Percentiles rank a stretch among this genome's conserved stretches.
Conservation (phyloP, 108 stramenopile species). For the Nannochloropsis oceanica region DNA sequence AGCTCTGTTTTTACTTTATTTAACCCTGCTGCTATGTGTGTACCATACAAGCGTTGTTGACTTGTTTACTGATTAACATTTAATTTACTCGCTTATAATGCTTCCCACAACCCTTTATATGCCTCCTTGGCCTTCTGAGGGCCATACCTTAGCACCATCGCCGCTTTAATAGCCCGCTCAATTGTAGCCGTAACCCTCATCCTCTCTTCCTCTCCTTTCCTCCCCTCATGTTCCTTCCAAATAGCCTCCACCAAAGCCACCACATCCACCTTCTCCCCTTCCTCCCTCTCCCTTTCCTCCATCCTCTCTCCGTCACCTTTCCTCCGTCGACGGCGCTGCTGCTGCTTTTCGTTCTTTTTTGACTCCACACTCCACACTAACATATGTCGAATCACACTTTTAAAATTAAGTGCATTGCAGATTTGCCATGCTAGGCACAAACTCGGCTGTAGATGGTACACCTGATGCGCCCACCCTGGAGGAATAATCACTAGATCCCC, state of each 20-base stretch:
- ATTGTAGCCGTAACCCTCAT: neutral
- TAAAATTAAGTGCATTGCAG: neutral
- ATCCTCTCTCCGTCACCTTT: no score
- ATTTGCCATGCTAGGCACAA: neutral
- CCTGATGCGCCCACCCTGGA: neutral
- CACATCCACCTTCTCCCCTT: neutral
- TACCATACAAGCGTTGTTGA: no score
- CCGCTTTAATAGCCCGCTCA: neutral
- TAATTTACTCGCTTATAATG: neutral
- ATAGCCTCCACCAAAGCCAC: neutral
- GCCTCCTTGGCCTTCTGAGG: neutral
- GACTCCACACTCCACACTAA: neutral
- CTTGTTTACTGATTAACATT: no score
- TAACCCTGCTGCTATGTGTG: no score
- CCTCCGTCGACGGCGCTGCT: no score
- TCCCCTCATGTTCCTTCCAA: neutral
- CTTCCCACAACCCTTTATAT: neutral
- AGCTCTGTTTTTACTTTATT: no score
- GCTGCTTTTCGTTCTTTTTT: no score
- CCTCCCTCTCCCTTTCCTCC: neutral
- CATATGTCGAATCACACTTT: neutral
- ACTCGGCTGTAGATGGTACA: neutral
- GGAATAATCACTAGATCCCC: neutral
- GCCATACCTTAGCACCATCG: neutral
- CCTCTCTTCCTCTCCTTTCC: neutral